Evolutionary conservation across 768 basidiomycete genomes (phyloP).

Genomic region (Steccherinum ochraceum): DNA sequence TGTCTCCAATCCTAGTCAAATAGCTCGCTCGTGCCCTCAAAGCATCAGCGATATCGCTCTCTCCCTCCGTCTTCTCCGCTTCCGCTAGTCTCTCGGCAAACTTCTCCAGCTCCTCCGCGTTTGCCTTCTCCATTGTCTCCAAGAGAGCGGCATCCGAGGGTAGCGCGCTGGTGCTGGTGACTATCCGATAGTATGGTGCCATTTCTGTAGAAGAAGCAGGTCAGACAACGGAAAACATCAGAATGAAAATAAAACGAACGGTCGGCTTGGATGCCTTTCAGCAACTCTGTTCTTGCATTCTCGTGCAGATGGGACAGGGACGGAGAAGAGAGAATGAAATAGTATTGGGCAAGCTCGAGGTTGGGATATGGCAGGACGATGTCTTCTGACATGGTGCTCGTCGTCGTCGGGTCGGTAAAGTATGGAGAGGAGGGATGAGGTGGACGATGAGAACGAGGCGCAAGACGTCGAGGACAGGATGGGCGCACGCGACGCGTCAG

Average conservation of each 20-base stretch:
- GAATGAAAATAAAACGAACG: slow-evolving; percentile 45
- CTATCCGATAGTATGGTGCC: slow-evolving; percentile 72
- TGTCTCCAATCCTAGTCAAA: slow-evolving; percentile 85
- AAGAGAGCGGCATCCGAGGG: slow-evolving; percentile 48
- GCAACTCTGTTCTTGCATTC: slow-evolving; percentile 53
- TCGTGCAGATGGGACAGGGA: slow-evolving; percentile 59
- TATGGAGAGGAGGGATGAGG: no score
- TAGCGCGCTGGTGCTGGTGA: slow-evolving; percentile 46
- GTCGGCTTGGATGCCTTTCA: slow-evolving; percentile 75
- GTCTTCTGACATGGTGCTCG: slow-evolving; percentile 69
- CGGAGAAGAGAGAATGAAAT: slow-evolving; percentile 65
- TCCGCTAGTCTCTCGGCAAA: slow-evolving; percentile 77
- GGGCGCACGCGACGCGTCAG: slow-evolving; percentile 28
- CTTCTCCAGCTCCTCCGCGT: slow-evolving; percentile 63
- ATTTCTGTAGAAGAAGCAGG: slow-evolving; percentile 50
- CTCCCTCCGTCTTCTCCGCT: slow-evolving; percentile 87
- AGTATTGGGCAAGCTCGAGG: slow-evolving; percentile 70
- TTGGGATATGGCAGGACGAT: slow-evolving; percentile 83
- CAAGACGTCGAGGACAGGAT: slow-evolving; percentile 5
- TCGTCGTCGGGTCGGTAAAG: background rate
- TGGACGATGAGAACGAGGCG: background rate
- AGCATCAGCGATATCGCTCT: slow-evolving; percentile 88
- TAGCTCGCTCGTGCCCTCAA: slow-evolving; percentile 81
- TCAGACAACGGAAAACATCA: no score
- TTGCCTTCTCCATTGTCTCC: slow-evolving; percentile 56